Conservation (phyloP, 495 filamentous ascomycete genomes). For the Podospora didyma region DNA sequence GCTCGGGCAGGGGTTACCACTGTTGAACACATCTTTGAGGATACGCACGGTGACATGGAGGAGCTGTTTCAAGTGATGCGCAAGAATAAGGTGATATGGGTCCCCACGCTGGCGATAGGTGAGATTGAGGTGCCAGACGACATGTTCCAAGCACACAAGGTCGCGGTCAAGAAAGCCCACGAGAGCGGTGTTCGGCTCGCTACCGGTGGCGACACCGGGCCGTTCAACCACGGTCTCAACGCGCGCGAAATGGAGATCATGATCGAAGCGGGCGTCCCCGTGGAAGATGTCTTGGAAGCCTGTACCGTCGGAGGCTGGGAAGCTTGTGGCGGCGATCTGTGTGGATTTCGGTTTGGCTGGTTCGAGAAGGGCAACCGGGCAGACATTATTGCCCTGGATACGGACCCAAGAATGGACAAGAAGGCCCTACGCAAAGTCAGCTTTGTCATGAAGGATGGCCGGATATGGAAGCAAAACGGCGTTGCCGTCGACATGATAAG, state of each 20-base stretch:
- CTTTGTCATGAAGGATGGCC: conserved; percentile 52
- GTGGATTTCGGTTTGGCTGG: conserved; percentile 47
- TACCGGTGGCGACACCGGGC: conserved; percentile 49
- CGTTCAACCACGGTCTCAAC: conserved; percentile 49
- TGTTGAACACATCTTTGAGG: conserved; percentile 47
- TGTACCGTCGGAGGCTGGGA: conserved; percentile 49
- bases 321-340: conserved; percentile 45
- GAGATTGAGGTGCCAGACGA: conserved; percentile 22
- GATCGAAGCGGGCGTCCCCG: conserved; percentile 44
- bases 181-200: conserved; percentile 41
- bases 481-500: conserved; percentile 15
- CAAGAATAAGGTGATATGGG: conserved; percentile 39
- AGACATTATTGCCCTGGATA: conserved; percentile 44
- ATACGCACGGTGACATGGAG: conserved; percentile 30
- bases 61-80: conserved; percentile 35
- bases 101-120: conserved; percentile 44
- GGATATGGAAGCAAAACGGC: conserved; percentile 34
- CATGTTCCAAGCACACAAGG: conserved; percentile 27
- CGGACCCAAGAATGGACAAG: conserved; percentile 31
- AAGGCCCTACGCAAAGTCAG: conserved; percentile 41
- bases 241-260: conserved; percentile 47
- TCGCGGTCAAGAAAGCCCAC: conserved; percentile 13
- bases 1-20: conserved; percentile 46
- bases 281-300: conserved; percentile 43
- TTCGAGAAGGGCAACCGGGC: conserved; percentile 42